phyloP scores from a whole-genome alignment of 1,284 basidiomycete species.

The Cystobasidiaceae sp. region DNA sequence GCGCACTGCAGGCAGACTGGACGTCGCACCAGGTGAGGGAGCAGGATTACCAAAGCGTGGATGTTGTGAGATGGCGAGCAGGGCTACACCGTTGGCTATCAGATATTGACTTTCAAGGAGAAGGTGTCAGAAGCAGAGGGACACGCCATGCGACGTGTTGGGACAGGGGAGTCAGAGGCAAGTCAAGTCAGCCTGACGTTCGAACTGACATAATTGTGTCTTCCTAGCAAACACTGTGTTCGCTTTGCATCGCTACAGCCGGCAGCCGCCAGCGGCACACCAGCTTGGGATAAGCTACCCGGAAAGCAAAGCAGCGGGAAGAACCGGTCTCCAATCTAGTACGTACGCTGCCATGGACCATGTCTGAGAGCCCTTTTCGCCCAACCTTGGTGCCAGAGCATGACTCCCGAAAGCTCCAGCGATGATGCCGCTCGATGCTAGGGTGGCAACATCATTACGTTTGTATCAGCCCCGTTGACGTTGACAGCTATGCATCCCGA shows the following conservation, averaged over 20 bases:
- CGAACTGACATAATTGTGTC: too few relatives aligned
- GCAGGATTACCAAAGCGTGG: slow-evolving; percentile 53
- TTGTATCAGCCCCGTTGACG: too few relatives aligned
- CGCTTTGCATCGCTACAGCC: too few relatives aligned
- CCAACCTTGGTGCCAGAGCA: slow-evolving; percentile 54
- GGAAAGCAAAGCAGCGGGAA: too few relatives aligned
- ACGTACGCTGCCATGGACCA: slow-evolving; percentile 51
- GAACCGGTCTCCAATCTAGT: too few relatives aligned
- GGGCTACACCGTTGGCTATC: slow-evolving; percentile 71
- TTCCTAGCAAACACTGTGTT: too few relatives aligned
- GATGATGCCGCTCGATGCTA: not conserved
- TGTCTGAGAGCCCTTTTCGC: slow-evolving; percentile 36
- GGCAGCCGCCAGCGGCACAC: too few relatives aligned
- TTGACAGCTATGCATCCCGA: too few relatives aligned
- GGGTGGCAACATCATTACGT: not conserved
- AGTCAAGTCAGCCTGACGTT: too few relatives aligned
- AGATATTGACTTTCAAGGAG: slow-evolving; percentile 42
- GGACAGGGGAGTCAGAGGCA: too few relatives aligned
- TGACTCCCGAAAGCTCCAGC: slow-evolving; percentile 67
- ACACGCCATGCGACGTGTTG: slow-evolving; percentile 63
- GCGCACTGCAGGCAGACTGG: slow-evolving; percentile 1
- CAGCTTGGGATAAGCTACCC: too few relatives aligned
- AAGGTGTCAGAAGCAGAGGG: slow-evolving; percentile 51
- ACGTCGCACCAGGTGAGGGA: too few relatives aligned
- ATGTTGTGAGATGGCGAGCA: slow-evolving; percentile 66